Evolutionary conservation across 148 eudicot genomes (phyloP).

Genomic region (Rheum nobile): DNA sequence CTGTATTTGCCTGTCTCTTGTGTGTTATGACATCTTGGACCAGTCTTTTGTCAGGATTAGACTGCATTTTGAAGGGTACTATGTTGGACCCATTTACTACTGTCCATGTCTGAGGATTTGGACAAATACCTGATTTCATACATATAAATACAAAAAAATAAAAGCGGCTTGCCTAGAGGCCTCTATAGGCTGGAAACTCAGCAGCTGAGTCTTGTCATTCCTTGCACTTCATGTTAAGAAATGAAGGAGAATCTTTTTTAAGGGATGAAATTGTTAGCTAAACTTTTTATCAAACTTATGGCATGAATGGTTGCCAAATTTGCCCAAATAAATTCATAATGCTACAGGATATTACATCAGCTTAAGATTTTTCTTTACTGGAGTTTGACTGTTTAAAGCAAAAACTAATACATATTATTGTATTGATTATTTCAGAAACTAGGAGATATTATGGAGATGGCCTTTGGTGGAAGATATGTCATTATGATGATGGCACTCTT

Average conservation of each 20-base stretch:
- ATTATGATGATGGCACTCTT: constrained; percentile 53
- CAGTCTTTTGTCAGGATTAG: neutral
- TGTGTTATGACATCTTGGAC: neutral
- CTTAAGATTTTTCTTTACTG: neutral
- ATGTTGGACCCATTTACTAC: neutral
- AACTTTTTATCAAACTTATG: neutral
- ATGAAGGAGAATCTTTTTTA: neutral
- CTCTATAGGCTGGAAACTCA: neutral
- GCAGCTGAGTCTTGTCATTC: neutral
- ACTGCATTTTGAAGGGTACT: neutral
- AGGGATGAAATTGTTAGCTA: neutral
- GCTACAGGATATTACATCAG: neutral
- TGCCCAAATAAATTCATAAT: neutral
- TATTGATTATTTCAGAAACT: constrained; percentile 26
- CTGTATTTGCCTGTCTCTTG: neutral
- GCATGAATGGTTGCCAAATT: neutral
- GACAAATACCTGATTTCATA: neutral
- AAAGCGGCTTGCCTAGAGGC: neutral
- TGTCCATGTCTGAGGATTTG: neutral
- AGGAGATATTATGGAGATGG: constrained; percentile 54
- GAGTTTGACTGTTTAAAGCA: neutral
- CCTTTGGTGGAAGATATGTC: constrained; percentile 57
- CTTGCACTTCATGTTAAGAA: neutral
- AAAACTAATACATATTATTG: neutral
- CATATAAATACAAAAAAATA: neutral